phyloP scores from a whole-genome alignment of 2,329 filamentous ascomycete genomes.

The Magnaporthiopsis incrustans region DNA sequence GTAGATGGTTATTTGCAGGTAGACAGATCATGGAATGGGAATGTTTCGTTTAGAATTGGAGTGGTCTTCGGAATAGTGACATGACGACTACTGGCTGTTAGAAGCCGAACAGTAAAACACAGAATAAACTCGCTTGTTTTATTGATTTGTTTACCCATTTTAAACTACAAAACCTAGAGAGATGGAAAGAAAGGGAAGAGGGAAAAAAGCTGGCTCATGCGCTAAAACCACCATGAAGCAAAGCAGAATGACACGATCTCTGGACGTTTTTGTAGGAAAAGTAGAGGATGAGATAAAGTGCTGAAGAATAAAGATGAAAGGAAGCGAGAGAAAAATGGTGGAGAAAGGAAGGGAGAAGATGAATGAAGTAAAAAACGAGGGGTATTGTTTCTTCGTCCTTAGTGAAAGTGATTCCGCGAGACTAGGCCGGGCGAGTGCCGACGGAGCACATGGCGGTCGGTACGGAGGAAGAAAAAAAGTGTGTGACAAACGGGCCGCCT shows the following conservation, averaged over 20 bases:
- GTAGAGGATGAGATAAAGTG: background rate
- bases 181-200: no score
- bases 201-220: background rate
- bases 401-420: no score
- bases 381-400: background rate
- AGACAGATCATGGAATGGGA: background rate
- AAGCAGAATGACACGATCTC: background rate
- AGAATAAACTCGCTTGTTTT: background rate
- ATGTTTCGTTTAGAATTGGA: background rate
- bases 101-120: background rate
- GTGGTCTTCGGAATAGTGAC: no score
- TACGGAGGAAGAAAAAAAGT: background rate
- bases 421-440: background rate
- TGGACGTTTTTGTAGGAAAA: background rate
- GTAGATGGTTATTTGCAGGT: background rate
- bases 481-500: background rate
- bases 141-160: background rate
- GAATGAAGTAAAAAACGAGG: background rate
- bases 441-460: no score
- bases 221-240: background rate
- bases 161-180: background rate
- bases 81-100: no score
- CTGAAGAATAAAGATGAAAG: background rate
- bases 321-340: background rate
- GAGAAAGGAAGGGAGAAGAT: background rate